Base-by-base conservation (phyloP, 371 early-diverging fungal genomes). In the Mortierella sp. region DNA sequence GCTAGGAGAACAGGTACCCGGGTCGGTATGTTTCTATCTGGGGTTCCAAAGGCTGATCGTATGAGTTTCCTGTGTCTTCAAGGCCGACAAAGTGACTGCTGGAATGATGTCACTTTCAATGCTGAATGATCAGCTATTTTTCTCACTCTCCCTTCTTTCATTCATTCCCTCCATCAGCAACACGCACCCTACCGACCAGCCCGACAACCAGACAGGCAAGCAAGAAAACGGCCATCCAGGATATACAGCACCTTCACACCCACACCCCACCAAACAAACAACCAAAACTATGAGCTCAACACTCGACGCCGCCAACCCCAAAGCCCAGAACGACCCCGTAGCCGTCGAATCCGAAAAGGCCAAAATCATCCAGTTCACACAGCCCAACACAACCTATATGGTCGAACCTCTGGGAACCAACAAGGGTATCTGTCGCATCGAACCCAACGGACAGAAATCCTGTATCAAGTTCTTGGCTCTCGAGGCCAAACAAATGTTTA, bases 401-500 rank as follows among this genome's bases (percentile, higher is more conserved):
- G 86, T 86, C 48, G 86, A 86, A 70, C 82, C 86, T 1, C 82
- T 86, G 14, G 86, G 86, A 13, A 77, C 80, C 72, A 86, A 82
- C 80, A 86, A 86, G 69, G 82, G 73, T 0, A 82, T 86, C 69
- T 86, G 86, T 51, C 79, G 86, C 11, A 74, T 77, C 48, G 86
- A 86, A 53, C 82, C 86, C 57, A 86, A 86, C 46, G 86, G 86
- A 16, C 86, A 86, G 73, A 82, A 79, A 67, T 77, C 77, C 55
- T 86, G 86, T 50, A 80, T 86, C 80, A 81, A 86, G 82, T 82
- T 86, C 43, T 54, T 77, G 24, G 80, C 86, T 3, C 77, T 86
- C 54, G 86, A 86, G 70, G 86, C 86, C 71, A 86, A 86, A 61
- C 82, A 86, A 40, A 86, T 86, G 86, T 86, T 82, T 34, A 75